Base-by-base conservation (phyloP, 176 grass and related monocot genomes). In the Hordeum vulgare region DNA sequence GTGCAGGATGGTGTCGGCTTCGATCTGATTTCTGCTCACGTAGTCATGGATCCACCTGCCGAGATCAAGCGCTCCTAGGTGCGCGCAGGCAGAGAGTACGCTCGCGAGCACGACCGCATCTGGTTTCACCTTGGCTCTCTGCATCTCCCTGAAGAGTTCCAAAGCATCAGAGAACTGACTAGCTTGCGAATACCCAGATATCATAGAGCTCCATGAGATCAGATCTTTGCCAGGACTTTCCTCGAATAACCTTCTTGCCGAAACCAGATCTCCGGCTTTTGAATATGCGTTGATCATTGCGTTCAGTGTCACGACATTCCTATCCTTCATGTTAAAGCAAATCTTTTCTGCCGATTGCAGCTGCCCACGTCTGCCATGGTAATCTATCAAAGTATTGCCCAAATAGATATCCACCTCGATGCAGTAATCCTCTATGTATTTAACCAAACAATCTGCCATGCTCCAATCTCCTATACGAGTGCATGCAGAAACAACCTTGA, bases 131-230 rank as follows among this genome's bases (percentile, higher is more conserved):
- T 85, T 83, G 64, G 73, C 41, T 58, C 83, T 87, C 78, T 89
- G 86, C 86, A 89, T 94, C 67, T 83, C 61, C 61, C 81, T 60
- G 71, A 89, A 94, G 36, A 87, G 54, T 9, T 59, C 42, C 26
- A 87, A 40, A 40, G 86, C 81, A 26, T 89, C 84, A 69, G 92
- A 85, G 63, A 91, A 94, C 35, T n/a, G 51, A 65, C 77, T 85
- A 20, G 66, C 66, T 45, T 87, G 77, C 2, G 84, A 94, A 74
- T 89, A 94, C 47, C 81, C 81, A 1, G 81, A 85, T 65, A 88
- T 80, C 49, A 94, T 92, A 49, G 89, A 92, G 68, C 82, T 89
- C 87, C 87, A 91, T 51, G 89, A 85, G 65, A 91, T 87, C 81
- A 91, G 71, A 87, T 94, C 78, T 61, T 84, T 89, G 41, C 61